Percentiles rank a stretch among this genome's conserved stretches.
phyloP scores from a whole-genome alignment of 2,329 filamentous ascomycete species.

The Xylariales sp. region DNA sequence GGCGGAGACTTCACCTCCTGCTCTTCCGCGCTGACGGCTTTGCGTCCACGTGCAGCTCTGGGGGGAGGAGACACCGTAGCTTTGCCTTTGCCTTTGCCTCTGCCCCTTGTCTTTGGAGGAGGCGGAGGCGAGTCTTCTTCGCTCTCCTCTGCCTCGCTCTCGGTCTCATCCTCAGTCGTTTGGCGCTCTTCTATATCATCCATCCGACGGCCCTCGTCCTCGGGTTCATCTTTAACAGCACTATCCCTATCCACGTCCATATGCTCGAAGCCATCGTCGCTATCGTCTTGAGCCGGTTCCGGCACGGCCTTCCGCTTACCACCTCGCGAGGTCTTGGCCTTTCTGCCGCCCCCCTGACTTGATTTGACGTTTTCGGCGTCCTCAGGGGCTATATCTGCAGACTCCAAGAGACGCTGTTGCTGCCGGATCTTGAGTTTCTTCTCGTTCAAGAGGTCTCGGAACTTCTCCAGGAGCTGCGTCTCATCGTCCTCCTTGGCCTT shows the following conservation, averaged over 20 bases:
- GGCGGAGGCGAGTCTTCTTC: slow-evolving; percentile 23
- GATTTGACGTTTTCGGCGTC: slow-evolving; percentile 25
- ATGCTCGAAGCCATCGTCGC: slow-evolving; percentile 41
- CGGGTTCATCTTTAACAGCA: slow-evolving; percentile 16
- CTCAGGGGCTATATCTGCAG: slow-evolving; percentile 36
- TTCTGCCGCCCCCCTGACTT: slow-evolving; percentile 15
- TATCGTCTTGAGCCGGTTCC: slow-evolving; percentile 32
- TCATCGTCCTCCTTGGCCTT: slow-evolving; percentile 64
- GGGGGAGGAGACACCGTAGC: too few species aligned
- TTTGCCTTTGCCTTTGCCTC: slow-evolving; percentile 12
- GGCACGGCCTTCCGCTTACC: slow-evolving; percentile 47
- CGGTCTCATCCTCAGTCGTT: slow-evolving; percentile 36
- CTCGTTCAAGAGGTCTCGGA: slow-evolving; percentile 66
- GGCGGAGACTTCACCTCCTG: slow-evolving; percentile 18
- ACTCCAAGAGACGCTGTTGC: slow-evolving; percentile 58
- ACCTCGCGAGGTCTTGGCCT: slow-evolving; percentile 33
- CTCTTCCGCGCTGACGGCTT: too few species aligned
- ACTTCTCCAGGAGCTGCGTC: slow-evolving; percentile 62
- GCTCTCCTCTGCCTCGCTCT: slow-evolving; percentile 36
- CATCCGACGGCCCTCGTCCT: too few species aligned
- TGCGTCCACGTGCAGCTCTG: too few species aligned
- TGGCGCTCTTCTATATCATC: slow-evolving; percentile 32
- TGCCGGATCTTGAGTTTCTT: slow-evolving; percentile 78
- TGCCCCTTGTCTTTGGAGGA: slow-evolving; percentile 9
- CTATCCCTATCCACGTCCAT: slow-evolving; percentile 45